Base-by-base conservation (phyloP, 2,329 filamentous ascomycete species). In the Fusarium sp. region DNA sequence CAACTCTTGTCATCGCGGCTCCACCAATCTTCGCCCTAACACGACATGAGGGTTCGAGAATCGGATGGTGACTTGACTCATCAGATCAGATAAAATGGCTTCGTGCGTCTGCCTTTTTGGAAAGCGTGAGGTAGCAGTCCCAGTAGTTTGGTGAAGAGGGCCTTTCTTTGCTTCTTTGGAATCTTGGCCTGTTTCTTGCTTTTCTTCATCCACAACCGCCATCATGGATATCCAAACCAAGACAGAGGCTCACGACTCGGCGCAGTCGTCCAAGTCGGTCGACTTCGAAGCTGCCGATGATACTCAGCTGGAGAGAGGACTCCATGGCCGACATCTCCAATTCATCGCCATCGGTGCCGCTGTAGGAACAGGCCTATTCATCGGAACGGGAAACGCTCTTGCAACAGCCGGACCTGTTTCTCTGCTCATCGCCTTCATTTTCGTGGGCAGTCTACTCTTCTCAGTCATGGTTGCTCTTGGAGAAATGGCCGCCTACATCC, bases 401-500 rank as follows among this genome's bases (percentile, higher is more conserved):
- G 86, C 86, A 18, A 82, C 85, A 69, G 85, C 85, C 38, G 86
- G 86, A 0, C 92, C 92, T 56, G 92, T 84, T 29, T 89, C 91
- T 11, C 89, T 94, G 78, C 86, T 94, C 76, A 92, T 94, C 79
- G 91, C 91, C 10, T 94, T 93, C 84, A 85, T 88, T 45, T 82
- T 92, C 71, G 88, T 94, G 73, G 92, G 92, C 75, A 82, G 91
- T 56, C 82, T 95, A 64, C 93, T 95, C 73, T 96, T 91, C 82
- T 84, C 94, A 54, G 93, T 95, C 72, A 95, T 95, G 93, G 91
- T 90, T 63, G 91, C 90, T 65, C 89, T 96, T 8, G 93, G 93
- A 70, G 93, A 95, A 81, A 95, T 96, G 93, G 92, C 93, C 7
- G 89, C 93, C 54, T 96, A 92, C 92, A 82, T 96, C 25, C 94